phyloP scores from a whole-genome alignment of 345 rosid species.

The Aquilaria malaccensis region DNA sequence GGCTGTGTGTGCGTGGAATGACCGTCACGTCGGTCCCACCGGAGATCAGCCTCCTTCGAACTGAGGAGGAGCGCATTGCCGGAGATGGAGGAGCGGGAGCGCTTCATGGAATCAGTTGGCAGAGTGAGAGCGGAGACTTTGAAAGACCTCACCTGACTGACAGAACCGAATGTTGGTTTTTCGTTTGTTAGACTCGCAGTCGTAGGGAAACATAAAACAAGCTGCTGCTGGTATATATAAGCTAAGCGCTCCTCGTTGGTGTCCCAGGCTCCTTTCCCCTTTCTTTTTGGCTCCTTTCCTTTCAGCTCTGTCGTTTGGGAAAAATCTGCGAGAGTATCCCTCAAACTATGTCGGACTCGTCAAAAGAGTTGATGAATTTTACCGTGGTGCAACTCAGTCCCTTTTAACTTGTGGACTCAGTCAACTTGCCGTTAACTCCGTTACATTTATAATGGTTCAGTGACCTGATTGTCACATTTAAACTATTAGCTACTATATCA shows the following conservation, averaged over 20 bases:
- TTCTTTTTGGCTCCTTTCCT: background rate
- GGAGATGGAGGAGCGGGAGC: constrained; percentile 25
- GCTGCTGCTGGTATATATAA: too few species aligned
- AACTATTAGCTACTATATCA: too few species aligned
- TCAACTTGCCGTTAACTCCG: too few species aligned
- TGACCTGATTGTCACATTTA: too few species aligned
- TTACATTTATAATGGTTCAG: too few species aligned
- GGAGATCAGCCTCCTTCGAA: constrained; percentile 3
- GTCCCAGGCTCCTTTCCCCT: background rate
- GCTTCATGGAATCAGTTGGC: constrained; percentile 19
- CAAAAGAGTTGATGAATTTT: too few species aligned
- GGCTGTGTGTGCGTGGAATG: background rate
- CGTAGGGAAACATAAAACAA: too few species aligned
- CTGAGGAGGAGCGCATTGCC: constrained; percentile 10
- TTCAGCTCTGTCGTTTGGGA: background rate
- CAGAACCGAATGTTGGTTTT: background rate
- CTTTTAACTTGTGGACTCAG: too few species aligned
- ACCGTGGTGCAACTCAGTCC: too few species aligned
- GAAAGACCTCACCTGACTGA: background rate
- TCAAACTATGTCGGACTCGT: too few species aligned
- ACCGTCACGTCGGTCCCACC: background rate
- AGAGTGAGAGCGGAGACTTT: background rate
- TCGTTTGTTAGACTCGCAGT: too few species aligned
- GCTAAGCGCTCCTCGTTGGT: background rate
- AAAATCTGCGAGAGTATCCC: too few species aligned